phyloP scores from a whole-genome alignment of 768 basidiomycete species.

The Hydnomerulius pinastri region DNA sequence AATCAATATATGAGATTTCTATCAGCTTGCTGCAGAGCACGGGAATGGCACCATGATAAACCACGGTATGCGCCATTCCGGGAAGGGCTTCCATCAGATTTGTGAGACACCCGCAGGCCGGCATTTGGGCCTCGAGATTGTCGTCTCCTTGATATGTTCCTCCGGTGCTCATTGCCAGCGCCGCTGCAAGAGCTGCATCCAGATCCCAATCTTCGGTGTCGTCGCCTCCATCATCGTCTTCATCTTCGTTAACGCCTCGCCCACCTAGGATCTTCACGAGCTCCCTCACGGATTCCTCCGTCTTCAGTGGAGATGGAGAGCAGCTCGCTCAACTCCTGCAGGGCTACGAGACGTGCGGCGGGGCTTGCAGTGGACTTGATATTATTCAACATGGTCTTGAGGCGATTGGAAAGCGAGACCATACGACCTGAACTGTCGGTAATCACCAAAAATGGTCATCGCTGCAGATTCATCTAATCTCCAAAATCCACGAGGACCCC shows the following conservation, averaged over 20 bases:
- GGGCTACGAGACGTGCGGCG: conserved; percentile 80
- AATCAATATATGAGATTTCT: conserved; percentile 96
- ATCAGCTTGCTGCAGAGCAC: conserved; percentile 96
- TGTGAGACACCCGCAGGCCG: conserved; percentile 94
- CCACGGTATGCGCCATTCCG: conserved; percentile 95
- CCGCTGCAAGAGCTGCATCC: conserved; percentile 87
- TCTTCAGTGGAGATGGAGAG: conserved; percentile 97
- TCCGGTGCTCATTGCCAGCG: conserved; percentile 78
- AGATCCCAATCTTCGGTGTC: conserved; percentile 67
- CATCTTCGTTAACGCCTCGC: conserved; percentile 68
- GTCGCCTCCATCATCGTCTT: conserved; percentile 71
- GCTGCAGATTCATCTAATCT: conserved; percentile 70
- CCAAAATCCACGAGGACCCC: conserved; percentile 42
- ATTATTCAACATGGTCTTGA: conserved; percentile 88
- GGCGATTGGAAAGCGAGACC: conserved; percentile 81
- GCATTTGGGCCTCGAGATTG: conserved; percentile 89
- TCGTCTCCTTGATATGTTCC: conserved; percentile 75
- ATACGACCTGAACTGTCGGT: conserved; percentile 90
- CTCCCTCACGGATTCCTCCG: conserved; percentile 90
- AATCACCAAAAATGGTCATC: conserved; percentile 84
- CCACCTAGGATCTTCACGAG: conserved; percentile 90
- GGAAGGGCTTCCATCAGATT: conserved; percentile 99
- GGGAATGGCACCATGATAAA: conserved; percentile 97
- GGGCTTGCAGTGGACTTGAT: conserved; percentile 85
- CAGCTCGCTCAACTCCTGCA: conserved; percentile 94